Conservation (phyloP, 2,329 filamentous ascomycete genomes). For the Paecilomyces variotii region DNA sequence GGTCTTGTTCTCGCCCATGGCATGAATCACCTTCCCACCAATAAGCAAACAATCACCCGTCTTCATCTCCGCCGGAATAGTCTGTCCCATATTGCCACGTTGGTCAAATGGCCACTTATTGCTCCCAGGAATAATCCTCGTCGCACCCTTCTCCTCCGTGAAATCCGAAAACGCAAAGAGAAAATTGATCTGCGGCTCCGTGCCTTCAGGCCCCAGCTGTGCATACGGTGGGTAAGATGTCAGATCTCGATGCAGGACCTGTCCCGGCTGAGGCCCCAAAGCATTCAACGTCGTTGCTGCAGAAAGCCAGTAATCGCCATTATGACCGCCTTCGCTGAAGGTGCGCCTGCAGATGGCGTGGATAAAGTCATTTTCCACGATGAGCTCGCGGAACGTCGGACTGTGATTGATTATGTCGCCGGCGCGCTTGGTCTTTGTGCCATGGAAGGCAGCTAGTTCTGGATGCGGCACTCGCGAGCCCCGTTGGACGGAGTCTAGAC, state of each 20-base stretch:
- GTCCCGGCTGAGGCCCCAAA: background rate
- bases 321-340: background rate
- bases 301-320: background rate
- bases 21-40: constrained; percentile 4
- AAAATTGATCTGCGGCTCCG: constrained; percentile 4
- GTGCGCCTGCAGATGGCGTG: constrained; percentile 15
- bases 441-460: too few relatives aligned
- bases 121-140: constrained; percentile 8
- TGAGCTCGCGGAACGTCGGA: constrained; percentile 17
- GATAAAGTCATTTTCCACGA: constrained; percentile 22
- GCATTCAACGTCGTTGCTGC: background rate
- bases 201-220: constrained; percentile 1
- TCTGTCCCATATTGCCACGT: background rate
- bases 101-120: constrained; percentile 5
- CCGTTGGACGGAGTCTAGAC: too few relatives aligned
- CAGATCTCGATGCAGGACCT: constrained; percentile 3
- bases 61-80: constrained; percentile 4
- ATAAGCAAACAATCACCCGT: constrained; percentile 3
- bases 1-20: background rate
- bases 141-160: constrained; percentile 10
- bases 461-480: too few relatives aligned
- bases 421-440: too few relatives aligned
- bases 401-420: constrained; percentile 2
- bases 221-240: background rate
- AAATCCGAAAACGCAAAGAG: constrained; percentile 5